Base-by-base conservation (phyloP, 2,329 filamentous ascomycete species). In the Arthrinium phaeospermum region DNA sequence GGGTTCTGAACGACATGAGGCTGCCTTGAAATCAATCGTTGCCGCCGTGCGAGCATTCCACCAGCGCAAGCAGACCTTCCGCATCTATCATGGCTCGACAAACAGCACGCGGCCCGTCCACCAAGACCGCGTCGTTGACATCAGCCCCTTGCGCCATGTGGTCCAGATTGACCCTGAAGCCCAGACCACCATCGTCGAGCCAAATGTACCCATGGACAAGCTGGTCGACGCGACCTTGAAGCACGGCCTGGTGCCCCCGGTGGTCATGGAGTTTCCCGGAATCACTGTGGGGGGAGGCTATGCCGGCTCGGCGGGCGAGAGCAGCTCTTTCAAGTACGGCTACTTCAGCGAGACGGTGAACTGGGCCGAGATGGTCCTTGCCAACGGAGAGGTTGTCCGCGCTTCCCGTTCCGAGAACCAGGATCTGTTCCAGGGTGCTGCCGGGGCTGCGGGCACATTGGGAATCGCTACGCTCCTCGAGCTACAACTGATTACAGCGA, bases 221-320 rank as follows among this genome's bases (percentile, higher is more conserved):
- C 87, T 94, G n/a, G 91, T 93, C 69, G 89, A 91, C 77, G 84
- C 85, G 30, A 93, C 91, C 0, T 83, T 94, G 57, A 83, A 83
- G 22, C 84, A 92, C 77, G 90, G 90, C 34, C 86, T 94, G 3
- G 86, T 94, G 3, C 92, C 92, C 0, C 91, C 91, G 1, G 90
- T 94, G 3, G 91, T 94, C 27, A 93, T 93, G 90, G 92, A 94
- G 80, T 94, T 94, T 76, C 91, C 91, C 0, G 92, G 92, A 44
- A 94, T 94, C 81, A 94, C 92, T 0, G 91, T 90, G 1, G 92
- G 92, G 27, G 92, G 92, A 47, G 92, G 91, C 3, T 94, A 89
- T 79, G 90, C 91, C 0, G 92, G 92, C 14, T 93, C 91, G 0
- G 90, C 91, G 0, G 92, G 92, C 37, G 92, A 94, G 84, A 92